Base-by-base conservation (phyloP, 257 asterid genomes). In the Solanum medicagineum region DNA sequence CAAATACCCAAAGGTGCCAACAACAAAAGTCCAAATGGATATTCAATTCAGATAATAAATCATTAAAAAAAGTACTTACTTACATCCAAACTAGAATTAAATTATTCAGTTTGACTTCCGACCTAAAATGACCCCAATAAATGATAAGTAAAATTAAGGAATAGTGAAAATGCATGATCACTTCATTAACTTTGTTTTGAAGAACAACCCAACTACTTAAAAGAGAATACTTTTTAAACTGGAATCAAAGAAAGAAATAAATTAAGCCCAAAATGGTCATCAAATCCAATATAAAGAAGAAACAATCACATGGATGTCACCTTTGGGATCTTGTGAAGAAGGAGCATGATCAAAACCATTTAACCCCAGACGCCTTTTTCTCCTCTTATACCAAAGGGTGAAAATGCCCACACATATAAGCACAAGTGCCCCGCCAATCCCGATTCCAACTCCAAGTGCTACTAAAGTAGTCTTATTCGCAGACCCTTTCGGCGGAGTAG, bases 371-470 rank as follows among this genome's bases (percentile, higher is more conserved):
- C 85, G 85, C 90, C 81, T 85, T 92, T 93, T 95, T 89, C 90
- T 89, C 90, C 94, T 90, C 89, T 84, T 93, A 87, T 92, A 91
- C 98, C 95, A 95, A 87, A 94, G 69, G 62, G 90, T 90, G 44
- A 92, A 92, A 83, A 94, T 88, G 62, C 93, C 90, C 84, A 95
- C 97, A 85, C 90, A 92, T 36, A 92, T 81, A 87, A 95, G 92
- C 92, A 93, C 95, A 77, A 93, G 47, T 56, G 91, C 83, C 44
- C 96, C 98, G 63, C 99, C 99, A 55, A 95, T 93, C 74, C 98
- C 99, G 85, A 94, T 93, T 86, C 99, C 99, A 45, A 90, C 93
- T 51, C 94, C 97, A 59, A 95, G 89, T 65, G 97, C 98, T 89
- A 94, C 60, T 86, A 93, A 84, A 8, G 95, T 89, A 69, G 89